A percentile compares a stretch with the other conserved stretches of the same genome.
These are phyloP conservation scores for Trichosporon asahii DNA, from an alignment of 1,284 basidiomycete genomes.

Conservation along the genomic window DNA sequence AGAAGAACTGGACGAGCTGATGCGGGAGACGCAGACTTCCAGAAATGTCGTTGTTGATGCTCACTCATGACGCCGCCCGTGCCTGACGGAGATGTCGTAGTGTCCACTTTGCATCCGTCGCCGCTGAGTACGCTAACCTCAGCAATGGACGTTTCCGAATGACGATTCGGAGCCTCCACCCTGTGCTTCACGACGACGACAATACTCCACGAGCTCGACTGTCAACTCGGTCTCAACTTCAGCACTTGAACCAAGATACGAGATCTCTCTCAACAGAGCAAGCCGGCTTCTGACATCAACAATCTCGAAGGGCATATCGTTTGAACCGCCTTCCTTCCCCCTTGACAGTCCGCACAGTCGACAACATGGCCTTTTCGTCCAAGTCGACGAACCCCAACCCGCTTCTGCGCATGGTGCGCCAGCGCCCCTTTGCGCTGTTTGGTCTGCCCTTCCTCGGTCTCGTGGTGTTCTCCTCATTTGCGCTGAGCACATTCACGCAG, in stretches of 20 bases:
- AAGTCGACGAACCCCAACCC: constrained; percentile 55
- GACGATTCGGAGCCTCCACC: not conserved
- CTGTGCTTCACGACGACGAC: not conserved
- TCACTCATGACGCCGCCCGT: not conserved
- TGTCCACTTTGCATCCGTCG: not conserved
- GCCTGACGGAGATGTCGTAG: not conserved
- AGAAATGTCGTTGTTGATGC: not conserved
- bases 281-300: not conserved
- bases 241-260: no score
- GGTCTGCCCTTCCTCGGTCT: constrained; percentile 82
- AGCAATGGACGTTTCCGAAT: not conserved
- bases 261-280: no score
- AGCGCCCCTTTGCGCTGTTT: constrained; percentile 59
- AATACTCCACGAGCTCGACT: not conserved
- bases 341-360: no score
- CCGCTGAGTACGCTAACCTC: not conserved
- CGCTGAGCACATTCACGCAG: constrained; percentile 77
- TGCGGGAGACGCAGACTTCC: not conserved
- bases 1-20: not conserved
- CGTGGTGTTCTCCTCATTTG: constrained; percentile 85
- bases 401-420: constrained; percentile 39
- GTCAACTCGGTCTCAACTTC: no score
- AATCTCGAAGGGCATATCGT: not conserved
- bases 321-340: no score
- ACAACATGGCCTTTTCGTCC: constrained; percentile 57